phyloP scores from a whole-genome alignment of 2,329 filamentous ascomycete species.

The Trichoderma oligosporum region DNA sequence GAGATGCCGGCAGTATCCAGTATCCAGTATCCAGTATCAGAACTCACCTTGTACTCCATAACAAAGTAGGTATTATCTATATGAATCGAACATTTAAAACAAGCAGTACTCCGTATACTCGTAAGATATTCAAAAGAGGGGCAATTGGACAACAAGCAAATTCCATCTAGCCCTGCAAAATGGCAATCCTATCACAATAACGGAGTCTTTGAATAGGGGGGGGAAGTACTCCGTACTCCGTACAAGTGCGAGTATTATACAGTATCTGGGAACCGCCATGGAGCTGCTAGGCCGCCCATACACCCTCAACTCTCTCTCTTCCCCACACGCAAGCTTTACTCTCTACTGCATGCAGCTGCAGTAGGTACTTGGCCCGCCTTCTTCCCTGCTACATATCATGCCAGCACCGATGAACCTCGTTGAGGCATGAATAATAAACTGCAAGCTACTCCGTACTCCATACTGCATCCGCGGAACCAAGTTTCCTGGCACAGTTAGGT shows the following conservation, averaged over 20 bases:
- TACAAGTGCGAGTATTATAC: not conserved
- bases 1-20: not conserved
- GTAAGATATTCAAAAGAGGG: constrained; percentile 5
- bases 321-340: not conserved
- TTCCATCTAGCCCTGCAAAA: not conserved
- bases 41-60: too few relatives aligned
- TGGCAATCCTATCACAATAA: not conserved
- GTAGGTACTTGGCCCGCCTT: not conserved
- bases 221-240: too few relatives aligned
- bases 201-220: constrained; percentile 1
- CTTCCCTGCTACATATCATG: not conserved
- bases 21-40: too few relatives aligned
- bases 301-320: constrained; percentile 9
- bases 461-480: not conserved
- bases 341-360: not conserved
- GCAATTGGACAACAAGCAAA: constrained; percentile 6
- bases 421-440: constrained; percentile 11
- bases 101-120: too few relatives aligned
- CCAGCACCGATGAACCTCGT: constrained; percentile 1
- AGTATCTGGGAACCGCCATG: not conserved
- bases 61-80: too few relatives aligned
- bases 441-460: not conserved
- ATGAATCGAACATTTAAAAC: too few relatives aligned
- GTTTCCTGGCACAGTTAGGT: not conserved
- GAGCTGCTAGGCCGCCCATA: constrained; percentile 3